Percentiles rank a stretch among this genome's conserved stretches.
Evolutionary conservation across 2,329 filamentous ascomycete genomes (phyloP).

Genomic region (Sordariomycetes sp.): DNA sequence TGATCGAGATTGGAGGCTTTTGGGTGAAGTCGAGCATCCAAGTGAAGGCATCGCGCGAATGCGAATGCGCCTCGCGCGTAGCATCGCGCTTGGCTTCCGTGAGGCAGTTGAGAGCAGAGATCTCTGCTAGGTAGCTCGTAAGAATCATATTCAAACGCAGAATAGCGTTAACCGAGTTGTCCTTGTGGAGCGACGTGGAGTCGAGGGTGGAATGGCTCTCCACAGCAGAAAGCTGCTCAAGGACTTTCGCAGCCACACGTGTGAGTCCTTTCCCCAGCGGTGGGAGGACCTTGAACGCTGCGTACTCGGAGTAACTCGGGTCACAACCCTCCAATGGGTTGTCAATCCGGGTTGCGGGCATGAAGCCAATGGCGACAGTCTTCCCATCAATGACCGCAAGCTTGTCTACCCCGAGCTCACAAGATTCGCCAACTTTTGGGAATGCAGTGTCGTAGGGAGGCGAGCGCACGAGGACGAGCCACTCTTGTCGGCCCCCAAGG

Average conservation of each 20-base stretch:
- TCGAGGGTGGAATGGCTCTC: neutral
- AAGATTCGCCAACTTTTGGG: conserved; percentile 4
- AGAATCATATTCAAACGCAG: conserved; percentile 4
- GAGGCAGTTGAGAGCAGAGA: conserved; percentile 5
- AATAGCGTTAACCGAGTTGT: neutral
- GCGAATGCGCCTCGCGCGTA: neutral
- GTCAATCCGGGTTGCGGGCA: conserved; percentile 3
- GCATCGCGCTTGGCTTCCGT: neutral
- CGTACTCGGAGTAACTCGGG: neutral
- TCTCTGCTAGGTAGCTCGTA: conserved; percentile 6
- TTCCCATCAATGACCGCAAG: neutral
- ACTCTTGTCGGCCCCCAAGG: conserved; percentile 3
- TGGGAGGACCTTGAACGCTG: conserved; percentile 6
- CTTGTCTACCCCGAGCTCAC: neutral
- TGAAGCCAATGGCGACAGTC: neutral
- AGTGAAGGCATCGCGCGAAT: conserved; percentile 14
- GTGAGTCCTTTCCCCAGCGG: neutral
- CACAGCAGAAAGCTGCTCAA: neutral
- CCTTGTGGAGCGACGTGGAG: neutral
- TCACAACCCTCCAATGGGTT: conserved; percentile 6
- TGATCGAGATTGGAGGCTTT: conserved; percentile 10
- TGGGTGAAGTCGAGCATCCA: conserved; percentile 20
- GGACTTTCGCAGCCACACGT: neutral
- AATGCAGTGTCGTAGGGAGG: conserved; percentile 2
- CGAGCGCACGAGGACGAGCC: conserved; percentile 7